Evolutionary conservation across 2,329 filamentous ascomycete species (phyloP), one percentile per base, ranked within the genome.

Genomic region (Akanthomyces uredinophilus): DNA sequence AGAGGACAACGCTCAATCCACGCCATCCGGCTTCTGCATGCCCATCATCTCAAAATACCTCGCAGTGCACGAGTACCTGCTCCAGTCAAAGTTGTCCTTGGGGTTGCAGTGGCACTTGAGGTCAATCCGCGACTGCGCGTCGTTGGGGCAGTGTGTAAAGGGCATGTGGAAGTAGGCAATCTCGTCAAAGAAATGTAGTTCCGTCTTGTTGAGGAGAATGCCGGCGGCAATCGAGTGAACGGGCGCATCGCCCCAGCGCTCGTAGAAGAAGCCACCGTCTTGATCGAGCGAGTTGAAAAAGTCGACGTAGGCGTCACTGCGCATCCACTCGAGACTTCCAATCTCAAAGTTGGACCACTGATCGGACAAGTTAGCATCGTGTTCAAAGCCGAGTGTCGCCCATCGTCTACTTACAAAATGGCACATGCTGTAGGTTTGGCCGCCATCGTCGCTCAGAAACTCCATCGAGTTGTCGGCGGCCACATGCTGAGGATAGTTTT

Each of bases 271-370:
- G 27, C 95, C 95, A 43, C 95, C 95, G 0, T 93, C 91, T 22
- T 90, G 93, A 91, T 99, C 95, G 35, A 99, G 86, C 6, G 87
- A 84, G 56, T 93, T 86, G 71, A 99, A 99, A 79, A 87, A 99
- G 77, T 98, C 94, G 50, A 88, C 78, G 78, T 99, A 99, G 24
- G 90, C 84, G 73, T 93, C 81, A 67, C 91, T 95, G 66, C 95
- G 89, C 60, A 99, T 85, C 92, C 95, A 99, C 71, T 96, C 85
- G 44, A 99, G 83, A 77, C 89, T 96, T 66, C 94, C 95, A 68
- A 99, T 89, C 76, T 99, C 95, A 69, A 99, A 99, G 81, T 99
- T 99, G 72, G 94, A 98, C 95, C 95, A 99, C 90, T 94, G 64
- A 65, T 18, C 22, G 52, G 16, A 8, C 16, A 55, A 20, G 68